These are phyloP conservation scores for Terfezia boudieri DNA, from an alignment of 495 filamentous ascomycete genomes.

Conservation along the genomic window DNA sequence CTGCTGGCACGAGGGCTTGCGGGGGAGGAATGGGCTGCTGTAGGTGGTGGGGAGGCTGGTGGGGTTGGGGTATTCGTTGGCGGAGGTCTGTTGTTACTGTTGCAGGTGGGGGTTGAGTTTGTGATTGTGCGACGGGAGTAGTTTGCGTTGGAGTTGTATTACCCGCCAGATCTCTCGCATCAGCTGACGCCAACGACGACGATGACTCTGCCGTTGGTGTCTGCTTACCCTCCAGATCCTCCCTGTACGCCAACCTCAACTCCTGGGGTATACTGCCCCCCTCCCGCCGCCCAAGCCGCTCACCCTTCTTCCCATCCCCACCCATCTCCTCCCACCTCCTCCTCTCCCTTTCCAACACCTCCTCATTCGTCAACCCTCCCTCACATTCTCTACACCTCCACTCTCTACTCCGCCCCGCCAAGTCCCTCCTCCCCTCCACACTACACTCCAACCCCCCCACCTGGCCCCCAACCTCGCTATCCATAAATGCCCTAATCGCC, in stretches of 20 bases:
- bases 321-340: slow-evolving; percentile 31
- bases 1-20: not conserved
- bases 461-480: slow-evolving; percentile 52
- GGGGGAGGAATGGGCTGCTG: not conserved
- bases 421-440: slow-evolving; percentile 35
- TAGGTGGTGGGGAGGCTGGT: not conserved
- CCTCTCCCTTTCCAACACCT: slow-evolving; percentile 46
- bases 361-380: slow-evolving; percentile 39
- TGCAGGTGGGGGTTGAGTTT: not conserved
- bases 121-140: not conserved
- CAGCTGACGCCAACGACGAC: not conserved
- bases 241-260: slow-evolving; percentile 35
- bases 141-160: not conserved
- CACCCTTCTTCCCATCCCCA: slow-evolving; percentile 24
- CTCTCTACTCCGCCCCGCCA: slow-evolving; percentile 36
- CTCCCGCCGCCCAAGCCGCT: slow-evolving; percentile 26
- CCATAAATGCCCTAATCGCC: slow-evolving; percentile 51
- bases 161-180: too few relatives aligned
- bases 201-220: not conserved
- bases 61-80: not conserved
- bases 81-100: not conserved
- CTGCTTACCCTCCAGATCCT: slow-evolving; percentile 23
- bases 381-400: slow-evolving; percentile 45
- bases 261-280: slow-evolving; percentile 34
- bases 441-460: slow-evolving; percentile 65